Evolutionary conservation across 495 filamentous ascomycete species (phyloP), one percentile per base, ranked within the genome.

Genomic region (Neurospora sp.): DNA sequence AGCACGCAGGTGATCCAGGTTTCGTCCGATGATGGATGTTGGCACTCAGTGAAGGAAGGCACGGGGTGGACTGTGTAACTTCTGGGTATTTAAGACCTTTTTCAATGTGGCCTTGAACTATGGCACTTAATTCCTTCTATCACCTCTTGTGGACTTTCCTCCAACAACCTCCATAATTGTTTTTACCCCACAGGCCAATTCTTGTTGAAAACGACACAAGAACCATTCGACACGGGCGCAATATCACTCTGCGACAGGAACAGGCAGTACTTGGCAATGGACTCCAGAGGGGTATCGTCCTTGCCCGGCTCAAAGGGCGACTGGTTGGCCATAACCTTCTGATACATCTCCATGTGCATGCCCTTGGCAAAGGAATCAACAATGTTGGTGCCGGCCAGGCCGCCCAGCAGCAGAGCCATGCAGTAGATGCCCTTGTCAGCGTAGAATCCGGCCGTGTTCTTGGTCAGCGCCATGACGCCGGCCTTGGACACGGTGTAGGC

Each of bases 381-480:
- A 74, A 90, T 89, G 74, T 83, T 85, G 73, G 89, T 90, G 48
- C 85, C 85, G 0, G 78, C 22, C 87, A 91, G 89, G 9, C 77
- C 86, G 27, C 88, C 89, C 61, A 88, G 78, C 79, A 86, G 79
- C 70, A 91, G 78, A 0, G 86, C 87, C 44, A 90, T 84, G 74
- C 82, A 85, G 65, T 85, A 83, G 76, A 91, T 89, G 27, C 87
- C 86, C 78, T 88, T 86, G 45, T 79, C 80, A 0, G 83, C 85
- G 77, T 91, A 91, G 79, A 80, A 88, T 0, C 84, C 83, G 3
- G 88, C 89, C 39, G 88, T 91, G 77, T 85, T 90, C 79, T 90
- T 90, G 31, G 89, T 90, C 73, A 90, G 79, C 5, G 88, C 89
- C 14, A 89, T 75, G 18, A 91, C 76, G 37, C 82, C 87, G 72